A percentile compares a stretch with the other conserved stretches of the same genome.
These are phyloP conservation scores for Colletotrichum somersetense DNA, from an alignment of 2,329 filamentous ascomycete genomes.

Conservation along the genomic window DNA sequence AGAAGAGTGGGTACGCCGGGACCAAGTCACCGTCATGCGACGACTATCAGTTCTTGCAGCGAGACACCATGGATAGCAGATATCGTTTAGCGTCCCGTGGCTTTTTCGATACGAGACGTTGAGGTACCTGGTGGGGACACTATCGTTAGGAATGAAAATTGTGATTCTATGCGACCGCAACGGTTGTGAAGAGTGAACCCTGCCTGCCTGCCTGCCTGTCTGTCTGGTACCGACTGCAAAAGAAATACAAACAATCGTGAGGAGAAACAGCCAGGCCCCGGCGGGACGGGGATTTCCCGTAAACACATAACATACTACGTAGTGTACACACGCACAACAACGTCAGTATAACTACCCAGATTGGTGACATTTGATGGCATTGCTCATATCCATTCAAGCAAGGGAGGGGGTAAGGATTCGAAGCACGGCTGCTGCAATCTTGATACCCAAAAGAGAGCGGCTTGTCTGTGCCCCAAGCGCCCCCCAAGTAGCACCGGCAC, in stretches of 20 bases:
- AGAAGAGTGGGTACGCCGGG: slow-evolving; percentile 16
- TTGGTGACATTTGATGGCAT: neutral
- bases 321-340: neutral
- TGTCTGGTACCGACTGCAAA: neutral
- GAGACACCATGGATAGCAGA: neutral
- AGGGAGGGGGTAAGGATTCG: slow-evolving; percentile 9
- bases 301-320: neutral
- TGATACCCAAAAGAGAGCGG: slow-evolving; percentile 16
- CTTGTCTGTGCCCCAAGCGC: slow-evolving; percentile 26
- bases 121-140: slow-evolving; percentile 31
- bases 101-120: slow-evolving; percentile 33
- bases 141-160: slow-evolving; percentile 36
- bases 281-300: neutral
- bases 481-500: slow-evolving; percentile 15
- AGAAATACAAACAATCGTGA: slow-evolving; percentile 1
- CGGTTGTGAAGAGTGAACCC: slow-evolving; percentile 10
- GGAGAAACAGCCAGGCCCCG: neutral
- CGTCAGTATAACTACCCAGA: neutral
- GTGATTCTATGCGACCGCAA: slow-evolving; percentile 20
- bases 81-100: slow-evolving; percentile 15
- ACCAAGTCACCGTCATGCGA: slow-evolving; percentile 12
- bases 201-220: neutral
- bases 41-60: slow-evolving; percentile 15
- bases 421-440: slow-evolving; percentile 20
- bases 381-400: slow-evolving; percentile 27